Percentiles rank a stretch among this genome's conserved stretches.
These are phyloP conservation scores for Melaleuca alternifolia DNA, from an alignment of 345 rosid genomes.

Conservation along the genomic window DNA sequence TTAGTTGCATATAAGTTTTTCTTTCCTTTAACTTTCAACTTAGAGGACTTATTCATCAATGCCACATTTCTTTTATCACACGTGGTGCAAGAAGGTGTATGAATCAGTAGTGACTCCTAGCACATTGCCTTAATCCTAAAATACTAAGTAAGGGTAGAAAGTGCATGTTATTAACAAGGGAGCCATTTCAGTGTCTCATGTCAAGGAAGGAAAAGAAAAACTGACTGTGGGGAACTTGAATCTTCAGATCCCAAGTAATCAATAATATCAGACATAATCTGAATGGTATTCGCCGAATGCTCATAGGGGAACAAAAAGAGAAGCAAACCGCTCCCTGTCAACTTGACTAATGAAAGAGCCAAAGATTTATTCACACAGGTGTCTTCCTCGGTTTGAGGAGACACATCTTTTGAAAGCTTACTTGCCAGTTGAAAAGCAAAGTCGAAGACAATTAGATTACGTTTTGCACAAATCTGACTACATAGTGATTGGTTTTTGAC, in stretches of 20 bases:
- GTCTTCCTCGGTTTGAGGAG: conserved; percentile 12
- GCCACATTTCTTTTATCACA: not conserved
- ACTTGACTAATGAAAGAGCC: conserved; percentile 76
- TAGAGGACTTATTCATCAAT: not conserved
- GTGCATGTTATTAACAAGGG: not conserved
- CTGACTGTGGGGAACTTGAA: conserved; percentile 61
- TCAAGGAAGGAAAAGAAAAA: not conserved
- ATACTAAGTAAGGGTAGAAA: not conserved
- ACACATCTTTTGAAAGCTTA: conserved; percentile 9
- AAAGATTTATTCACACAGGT: conserved; percentile 11
- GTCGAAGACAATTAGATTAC: not conserved
- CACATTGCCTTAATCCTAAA: not conserved
- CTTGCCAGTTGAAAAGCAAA: conserved; percentile 11
- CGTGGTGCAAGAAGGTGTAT: not conserved
- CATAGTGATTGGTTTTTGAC: not conserved
- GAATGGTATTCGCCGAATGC: conserved; percentile 23
- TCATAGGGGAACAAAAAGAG: conserved; percentile 48
- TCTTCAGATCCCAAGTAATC: conserved; percentile 44
- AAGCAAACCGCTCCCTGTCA: conserved; percentile 77
- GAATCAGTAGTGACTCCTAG: not conserved
- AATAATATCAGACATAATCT: conserved; percentile 42
- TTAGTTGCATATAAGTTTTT: not conserved
- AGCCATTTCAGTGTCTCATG: not conserved
- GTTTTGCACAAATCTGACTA: not conserved
- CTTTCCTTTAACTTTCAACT: not conserved